A percentile compares a stretch with the other conserved stretches of the same genome.
Conservation (phyloP, 2,329 filamentous ascomycete species). For the Ploettnerulaceae sp. region DNA sequence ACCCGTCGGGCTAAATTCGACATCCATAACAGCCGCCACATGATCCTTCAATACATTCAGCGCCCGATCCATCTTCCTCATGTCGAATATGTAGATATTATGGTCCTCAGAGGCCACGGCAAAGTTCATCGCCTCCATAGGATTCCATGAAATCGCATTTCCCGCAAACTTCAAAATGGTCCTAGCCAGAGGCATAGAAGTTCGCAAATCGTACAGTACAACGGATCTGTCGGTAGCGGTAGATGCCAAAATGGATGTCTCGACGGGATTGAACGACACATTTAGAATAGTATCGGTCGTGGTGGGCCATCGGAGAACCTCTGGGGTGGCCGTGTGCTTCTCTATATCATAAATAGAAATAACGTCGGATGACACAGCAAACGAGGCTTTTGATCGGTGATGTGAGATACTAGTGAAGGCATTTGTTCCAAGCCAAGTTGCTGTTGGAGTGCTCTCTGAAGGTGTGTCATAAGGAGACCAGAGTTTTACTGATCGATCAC, state of each 20-base stretch:
- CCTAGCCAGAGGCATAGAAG: constrained; percentile 75
- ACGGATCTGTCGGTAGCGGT: constrained; percentile 80
- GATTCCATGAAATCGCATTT: constrained; percentile 87
- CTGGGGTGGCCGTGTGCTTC: constrained; percentile 72
- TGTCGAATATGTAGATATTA: constrained; percentile 67
- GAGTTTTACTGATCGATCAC: constrained; percentile 81
- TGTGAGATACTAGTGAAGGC: constrained; percentile 82
- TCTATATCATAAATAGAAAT: constrained; percentile 89
- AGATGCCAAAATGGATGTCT: constrained; percentile 85
- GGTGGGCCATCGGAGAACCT: constrained; percentile 82
- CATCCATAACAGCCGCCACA: constrained; percentile 88
- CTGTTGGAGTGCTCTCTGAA: constrained; percentile 63
- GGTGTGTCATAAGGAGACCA: constrained; percentile 82
- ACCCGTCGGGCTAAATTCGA: constrained; percentile 91
- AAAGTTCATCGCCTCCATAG: constrained; percentile 95
- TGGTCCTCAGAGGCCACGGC: constrained; percentile 88
- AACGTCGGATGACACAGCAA: constrained; percentile 71
- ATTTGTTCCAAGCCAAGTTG: constrained; percentile 77
- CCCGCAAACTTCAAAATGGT: constrained; percentile 76
- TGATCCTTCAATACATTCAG: constrained; percentile 88
- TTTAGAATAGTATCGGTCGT: constrained; percentile 85
- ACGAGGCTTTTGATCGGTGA: constrained; percentile 71
- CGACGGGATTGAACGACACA: constrained; percentile 86
- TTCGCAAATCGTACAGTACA: constrained; percentile 88
- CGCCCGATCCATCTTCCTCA: constrained; percentile 82